A percentile compares a stretch with the other conserved stretches of the same genome.
These are phyloP conservation scores for Cladobotryum protrusum DNA, from an alignment of 2,329 filamentous ascomycete species.

Conservation along the genomic window DNA sequence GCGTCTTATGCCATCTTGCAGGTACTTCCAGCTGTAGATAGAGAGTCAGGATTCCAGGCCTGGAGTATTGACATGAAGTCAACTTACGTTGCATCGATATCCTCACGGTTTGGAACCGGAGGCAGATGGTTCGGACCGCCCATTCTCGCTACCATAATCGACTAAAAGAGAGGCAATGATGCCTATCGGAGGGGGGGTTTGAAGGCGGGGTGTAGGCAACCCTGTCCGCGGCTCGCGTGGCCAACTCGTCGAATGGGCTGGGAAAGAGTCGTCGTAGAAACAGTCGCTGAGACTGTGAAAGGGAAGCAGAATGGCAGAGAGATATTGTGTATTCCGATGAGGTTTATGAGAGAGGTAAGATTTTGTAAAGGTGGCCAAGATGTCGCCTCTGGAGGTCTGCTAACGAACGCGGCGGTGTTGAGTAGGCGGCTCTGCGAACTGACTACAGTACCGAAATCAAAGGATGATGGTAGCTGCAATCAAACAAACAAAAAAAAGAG, in stretches of 20 bases:
- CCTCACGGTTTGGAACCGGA: constrained; percentile 54
- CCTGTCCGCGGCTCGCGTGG: constrained; percentile 10
- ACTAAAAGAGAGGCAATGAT: background rate
- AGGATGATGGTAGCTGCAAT: background rate
- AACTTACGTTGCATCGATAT: constrained; percentile 47
- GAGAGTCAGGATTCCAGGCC: constrained; percentile 13
- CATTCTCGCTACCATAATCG: constrained; percentile 30
- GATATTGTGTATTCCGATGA: background rate
- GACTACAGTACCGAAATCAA: background rate
- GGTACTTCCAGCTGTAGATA: constrained; percentile 70
- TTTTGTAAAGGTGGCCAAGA: background rate
- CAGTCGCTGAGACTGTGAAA: background rate
- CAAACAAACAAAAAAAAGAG: background rate
- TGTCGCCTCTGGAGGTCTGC: background rate
- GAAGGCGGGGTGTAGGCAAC: constrained; percentile 8
- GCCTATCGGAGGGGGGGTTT: background rate
- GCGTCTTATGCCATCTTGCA: constrained; percentile 79
- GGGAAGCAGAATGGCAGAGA: background rate
- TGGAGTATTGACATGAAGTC: background rate
- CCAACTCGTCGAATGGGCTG: background rate
- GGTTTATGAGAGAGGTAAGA: background rate
- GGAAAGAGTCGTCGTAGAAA: background rate
- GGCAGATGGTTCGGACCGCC: constrained; percentile 42
- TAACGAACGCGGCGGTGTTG: constrained; percentile 8
- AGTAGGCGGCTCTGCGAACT: constrained; percentile 2